Conservation (phyloP, 495 filamentous ascomycete genomes). For the Annulohypoxylon stygium region DNA sequence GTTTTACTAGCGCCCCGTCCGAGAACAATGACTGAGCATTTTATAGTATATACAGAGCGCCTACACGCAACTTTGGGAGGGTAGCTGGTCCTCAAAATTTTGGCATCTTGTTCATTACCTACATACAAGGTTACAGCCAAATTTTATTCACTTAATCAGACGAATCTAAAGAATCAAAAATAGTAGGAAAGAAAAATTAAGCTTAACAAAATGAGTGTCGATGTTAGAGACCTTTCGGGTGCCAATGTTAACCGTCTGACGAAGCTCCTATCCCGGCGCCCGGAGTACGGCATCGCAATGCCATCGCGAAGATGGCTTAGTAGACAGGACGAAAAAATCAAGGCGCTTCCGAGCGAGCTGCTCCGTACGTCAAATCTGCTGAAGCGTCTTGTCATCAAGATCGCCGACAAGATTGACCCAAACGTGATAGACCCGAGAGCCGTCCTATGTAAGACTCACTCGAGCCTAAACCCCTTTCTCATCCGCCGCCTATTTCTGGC, state of each 20-base stretch:
- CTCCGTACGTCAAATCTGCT: slow-evolving; percentile 31
- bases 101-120: neutral
- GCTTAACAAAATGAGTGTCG: slow-evolving; percentile 40
- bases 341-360: slow-evolving; percentile 43
- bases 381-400: slow-evolving; percentile 46
- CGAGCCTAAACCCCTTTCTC: slow-evolving; percentile 51
- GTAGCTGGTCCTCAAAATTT: neutral
- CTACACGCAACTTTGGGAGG: neutral
- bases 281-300: slow-evolving; percentile 47
- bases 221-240: slow-evolving; percentile 36
- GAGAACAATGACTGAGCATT: slow-evolving; percentile 27
- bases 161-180: neutral
- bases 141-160: neutral
- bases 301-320: slow-evolving; percentile 49
- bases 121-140: neutral
- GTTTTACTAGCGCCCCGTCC: slow-evolving; percentile 10
- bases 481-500: slow-evolving; percentile 54
- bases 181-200: slow-evolving; percentile 15
- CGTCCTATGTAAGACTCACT: slow-evolving; percentile 54
- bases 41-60: slow-evolving; percentile 26
- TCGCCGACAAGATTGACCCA: slow-evolving; percentile 42
- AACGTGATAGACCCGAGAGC: slow-evolving; percentile 45
- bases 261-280: slow-evolving; percentile 46
- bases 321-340: slow-evolving; percentile 44
- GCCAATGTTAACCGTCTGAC: slow-evolving; percentile 40